These are phyloP conservation scores for Pseudogymnoascus sp. DNA, from an alignment of 2,329 filamentous ascomycete species.

Conservation along the genomic window DNA sequence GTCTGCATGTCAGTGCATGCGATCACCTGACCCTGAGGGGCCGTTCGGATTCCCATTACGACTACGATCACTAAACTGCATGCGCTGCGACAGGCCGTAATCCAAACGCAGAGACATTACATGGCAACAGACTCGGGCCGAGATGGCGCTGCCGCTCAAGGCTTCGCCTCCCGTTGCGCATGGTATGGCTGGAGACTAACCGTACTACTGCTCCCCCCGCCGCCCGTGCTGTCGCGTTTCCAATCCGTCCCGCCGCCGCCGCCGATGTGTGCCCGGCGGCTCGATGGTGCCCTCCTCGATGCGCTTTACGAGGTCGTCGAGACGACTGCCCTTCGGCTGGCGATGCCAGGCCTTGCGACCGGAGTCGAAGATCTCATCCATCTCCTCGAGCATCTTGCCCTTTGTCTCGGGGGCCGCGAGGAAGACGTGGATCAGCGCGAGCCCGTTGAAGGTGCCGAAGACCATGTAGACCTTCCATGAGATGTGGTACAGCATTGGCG, in stretches of 20 bases:
- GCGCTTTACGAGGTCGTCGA: slow-evolving; percentile 39
- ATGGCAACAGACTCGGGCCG: no score
- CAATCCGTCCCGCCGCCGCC: neutral
- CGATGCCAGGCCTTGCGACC: slow-evolving; percentile 51
- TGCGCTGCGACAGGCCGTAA: no score
- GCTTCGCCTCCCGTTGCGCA: neutral
- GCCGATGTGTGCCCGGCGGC: neutral
- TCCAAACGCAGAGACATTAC: no score
- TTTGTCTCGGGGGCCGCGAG: slow-evolving; percentile 60
- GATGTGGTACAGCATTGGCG: slow-evolving; percentile 43
- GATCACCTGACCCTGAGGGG: no score
- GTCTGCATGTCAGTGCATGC: no score
- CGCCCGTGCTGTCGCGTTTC: neutral
- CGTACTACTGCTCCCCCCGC: neutral
- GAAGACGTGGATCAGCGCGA: slow-evolving; percentile 60
- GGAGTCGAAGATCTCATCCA: slow-evolving; percentile 62
- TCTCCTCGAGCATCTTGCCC: slow-evolving; percentile 68
- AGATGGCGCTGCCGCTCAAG: neutral
- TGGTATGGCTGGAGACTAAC: neutral
- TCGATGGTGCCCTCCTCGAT: slow-evolving; percentile 39
- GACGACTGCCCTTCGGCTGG: slow-evolving; percentile 32
- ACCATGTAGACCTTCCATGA: slow-evolving; percentile 64
- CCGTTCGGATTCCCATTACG: no score
- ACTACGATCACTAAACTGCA: no score
- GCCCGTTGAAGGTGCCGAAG: slow-evolving; percentile 63